Base-by-base conservation (phyloP, 192 early-diverging fungal species). In the Coemansia sp. region DNA sequence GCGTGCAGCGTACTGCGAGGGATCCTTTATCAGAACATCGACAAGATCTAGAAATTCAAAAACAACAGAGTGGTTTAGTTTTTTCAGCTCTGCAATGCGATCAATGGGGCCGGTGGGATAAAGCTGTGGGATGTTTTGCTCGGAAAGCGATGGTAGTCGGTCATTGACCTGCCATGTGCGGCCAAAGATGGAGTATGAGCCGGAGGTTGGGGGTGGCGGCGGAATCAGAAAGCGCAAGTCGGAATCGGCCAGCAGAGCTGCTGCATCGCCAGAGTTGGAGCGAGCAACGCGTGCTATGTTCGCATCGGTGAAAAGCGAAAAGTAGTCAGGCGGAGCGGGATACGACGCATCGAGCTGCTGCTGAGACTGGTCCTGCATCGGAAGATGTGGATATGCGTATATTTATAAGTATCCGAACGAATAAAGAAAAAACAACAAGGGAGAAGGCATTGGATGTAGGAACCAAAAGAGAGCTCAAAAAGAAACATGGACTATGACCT, bases 21-120 rank as follows among this genome's bases (percentile, higher is more conserved):
- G 79, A 10, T 74, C 75, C 44, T 71, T 81, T 78, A 89, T 85
- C 67, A 92, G 78, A 25, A 85, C 77, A 53, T 90, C 86, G n/a
- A 92, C 78, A 9, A 92, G 81, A n/a, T 86, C 85, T 38, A 90
- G 68, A 68, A 89, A 92, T 76, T 92, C 88, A 67, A 88, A 86
- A 45, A 90, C 65, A 3, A 84, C 78, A 9, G 86, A 76, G 43
- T 84, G 84, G 50, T 90, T 89, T 44, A 92, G 70, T 50, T 81
- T 86, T 45, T 89, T 88, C 37, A 92, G 82, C 63, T 90, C 88
- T 13, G 74, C 76, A 9, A 89, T 80, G 41, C 88, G 88, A 73
- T 92, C 89, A 79, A 85, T 67, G 75, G 86, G 41, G 50, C 85
- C 85, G 12, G 85, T 84, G 1, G 88, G 86, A 58, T 88, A 91